Base-by-base conservation (phyloP, 805 yeast species). In the Geotrichum ghanense region DNA sequence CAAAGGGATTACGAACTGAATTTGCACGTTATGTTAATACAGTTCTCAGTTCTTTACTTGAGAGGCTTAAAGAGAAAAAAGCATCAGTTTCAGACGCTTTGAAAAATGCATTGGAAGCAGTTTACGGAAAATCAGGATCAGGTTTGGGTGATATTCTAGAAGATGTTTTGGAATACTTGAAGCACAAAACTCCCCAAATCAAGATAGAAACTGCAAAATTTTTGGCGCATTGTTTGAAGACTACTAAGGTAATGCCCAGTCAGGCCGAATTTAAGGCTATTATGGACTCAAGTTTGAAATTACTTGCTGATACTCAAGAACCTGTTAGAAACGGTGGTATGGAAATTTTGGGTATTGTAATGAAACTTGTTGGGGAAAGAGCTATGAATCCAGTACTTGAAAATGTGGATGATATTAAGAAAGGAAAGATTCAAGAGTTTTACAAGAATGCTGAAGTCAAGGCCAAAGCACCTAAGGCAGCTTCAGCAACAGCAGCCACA, bases 51-150 rank as follows among this genome's bases (percentile, higher is more conserved):
- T 80, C 92, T 0, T 62, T 84, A 48, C 63, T 92, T 40, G 96
- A 87, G 53, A 73, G 97, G 55, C 76, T 85, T 12, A 89, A 87
- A 58, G 98, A 92, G 61, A 88, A 84, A 68, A 90, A 90, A 57
- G 80, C 75, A 22, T 68, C 81, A 2, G 92, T 87, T 0, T 68
- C 83, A 1, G 88, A 81, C 21, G 82, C 92, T 0, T 67, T 90
- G n/a, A 68, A 71, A 17, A 64, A 61, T 22, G 81, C 90, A 0
- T 67, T 89, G 45, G 83, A 81, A 60, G 74, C 83, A 0, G 70
- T 83, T 2, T 83, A 79, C 53, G 57, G 56, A 26, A 66, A 66
- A 50, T 68, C 80, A 9, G 71, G 77, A 0, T 66, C 76, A 20
- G 16, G 5, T 10, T n/a, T 39, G 6, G 56, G 69, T 34, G 83